phyloP scores from a whole-genome alignment of 2,329 filamentous ascomycete species.

The Phaeosphaeria sp. region DNA sequence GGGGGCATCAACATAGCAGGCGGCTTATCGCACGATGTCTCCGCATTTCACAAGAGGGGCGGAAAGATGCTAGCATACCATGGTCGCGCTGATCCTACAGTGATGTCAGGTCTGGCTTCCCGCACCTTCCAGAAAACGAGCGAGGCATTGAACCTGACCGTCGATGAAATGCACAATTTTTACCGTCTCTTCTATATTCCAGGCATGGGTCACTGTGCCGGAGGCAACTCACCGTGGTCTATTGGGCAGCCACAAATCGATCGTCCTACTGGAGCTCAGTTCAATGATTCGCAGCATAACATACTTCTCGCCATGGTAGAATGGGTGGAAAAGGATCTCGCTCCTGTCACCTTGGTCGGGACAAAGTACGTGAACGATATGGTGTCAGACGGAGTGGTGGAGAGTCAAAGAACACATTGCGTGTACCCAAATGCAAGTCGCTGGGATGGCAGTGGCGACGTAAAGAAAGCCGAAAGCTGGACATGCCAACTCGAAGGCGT shows the following conservation, averaged over 20 bases:
- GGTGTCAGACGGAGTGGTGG: constrained; percentile 10
- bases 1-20: constrained; percentile 44
- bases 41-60: constrained; percentile 11
- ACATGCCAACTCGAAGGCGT: constrained; percentile 5
- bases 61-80: constrained; percentile 26
- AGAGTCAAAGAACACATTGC: constrained; percentile 22
- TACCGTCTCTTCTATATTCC: constrained; percentile 58
- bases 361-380: constrained; percentile 16
- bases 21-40: constrained; percentile 49
- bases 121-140: constrained; percentile 57
- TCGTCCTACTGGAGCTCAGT: constrained; percentile 22
- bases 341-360: constrained; percentile 43
- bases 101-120: constrained; percentile 51
- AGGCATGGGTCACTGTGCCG: constrained; percentile 59
- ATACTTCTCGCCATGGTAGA: constrained; percentile 53
- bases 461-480: constrained; percentile 11
- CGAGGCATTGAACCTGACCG: constrained; percentile 13
- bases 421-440: constrained; percentile 26
- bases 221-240: constrained; percentile 51
- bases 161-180: constrained; percentile 46
- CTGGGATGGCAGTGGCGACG: constrained; percentile 22
- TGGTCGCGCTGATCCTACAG: constrained; percentile 31
- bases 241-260: constrained; percentile 22
- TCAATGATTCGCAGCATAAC: constrained; percentile 36
- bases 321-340: constrained; percentile 50